phyloP scores from a whole-genome alignment of 768 basidiomycete genomes.

The Lentinula sp. region DNA sequence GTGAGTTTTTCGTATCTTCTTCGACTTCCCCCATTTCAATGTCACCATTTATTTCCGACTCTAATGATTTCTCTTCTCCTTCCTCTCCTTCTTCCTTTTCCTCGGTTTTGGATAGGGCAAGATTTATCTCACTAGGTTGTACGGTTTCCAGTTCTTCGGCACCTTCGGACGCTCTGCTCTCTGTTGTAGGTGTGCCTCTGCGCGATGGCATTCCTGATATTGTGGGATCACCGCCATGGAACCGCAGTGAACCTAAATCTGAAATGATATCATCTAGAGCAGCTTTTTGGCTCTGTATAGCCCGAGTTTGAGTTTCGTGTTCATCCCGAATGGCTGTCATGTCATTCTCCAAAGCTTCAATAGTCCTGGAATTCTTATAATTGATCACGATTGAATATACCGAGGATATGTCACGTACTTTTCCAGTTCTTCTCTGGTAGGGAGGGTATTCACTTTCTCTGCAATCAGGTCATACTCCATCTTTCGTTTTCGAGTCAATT shows the following conservation, averaged over 20 bases:
- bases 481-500: conserved; percentile 67
- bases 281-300: conserved; percentile 60
- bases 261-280: conserved; percentile 61
- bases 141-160: conserved; percentile 8
- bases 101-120: conserved; percentile 19
- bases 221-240: conserved; percentile 53
- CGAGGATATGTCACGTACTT: conserved; percentile 40
- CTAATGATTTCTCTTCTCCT: conserved; percentile 24
- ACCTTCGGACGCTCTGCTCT: conserved; percentile 15
- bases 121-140: neutral
- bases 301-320: conserved; percentile 66
- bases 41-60: conserved; percentile 45
- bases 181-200: conserved; percentile 45
- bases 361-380: conserved; percentile 33
- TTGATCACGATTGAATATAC: neutral
- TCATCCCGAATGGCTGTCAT: conserved; percentile 70
- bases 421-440: conserved; percentile 70
- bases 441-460: conserved; percentile 76
- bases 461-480: conserved; percentile 84
- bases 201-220: conserved; percentile 37
- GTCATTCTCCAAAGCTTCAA: conserved; percentile 66
- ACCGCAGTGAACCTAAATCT: conserved; percentile 54
- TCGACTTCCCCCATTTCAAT: conserved; percentile 93
- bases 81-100: conserved; percentile 39
- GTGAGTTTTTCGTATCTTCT: conserved; percentile 50